Base-by-base conservation (phyloP, 495 filamentous ascomycete genomes). In the Penicillium manginii region DNA sequence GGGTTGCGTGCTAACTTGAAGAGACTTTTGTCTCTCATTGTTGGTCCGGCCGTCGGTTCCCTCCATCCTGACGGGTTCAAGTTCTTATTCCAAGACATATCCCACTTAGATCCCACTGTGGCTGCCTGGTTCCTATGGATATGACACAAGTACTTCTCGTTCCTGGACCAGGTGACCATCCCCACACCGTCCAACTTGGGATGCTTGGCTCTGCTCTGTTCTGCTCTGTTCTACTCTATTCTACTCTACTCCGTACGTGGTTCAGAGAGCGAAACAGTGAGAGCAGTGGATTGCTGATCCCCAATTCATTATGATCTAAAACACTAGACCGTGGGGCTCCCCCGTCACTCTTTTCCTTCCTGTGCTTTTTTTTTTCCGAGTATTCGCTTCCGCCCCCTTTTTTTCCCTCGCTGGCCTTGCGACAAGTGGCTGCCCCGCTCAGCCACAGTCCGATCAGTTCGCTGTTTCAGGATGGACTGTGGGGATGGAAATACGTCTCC, bases 401-500 rank as follows among this genome's bases (percentile, higher is more conserved):
- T 69, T 69, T 55, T 19, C 31, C 14, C 21, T 46, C 33, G 29
- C 37, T 31, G 26, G 40, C 40, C 40, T 54, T 33, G 46, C 39
- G 54, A 52, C 43, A 48, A 17, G 35, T 11, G 11, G 15, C 48
- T 48, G 42, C 26, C 8, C 42, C 48, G 60, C 66, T 57, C 56
- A 69, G 67, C 64, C 61, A 64, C 64, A 67, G 53, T 32, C 32
- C 52, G 63, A 60, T 62, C 61, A 55, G 59, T 62, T 60, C 61
- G 67, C 50, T 58, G 67, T 69, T 69, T 69, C 67, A 69, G 61
- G 42, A 49, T 69, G 58, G 50, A 52, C 56, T 69, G 64, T 69
- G 67, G 67, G 67, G 67, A 61, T 29, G 48, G 6, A 26, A 19
- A 26, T 14, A 17, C 7, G 26, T 31, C 53, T 51, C 61, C 64